Percentiles rank a stretch among this genome's conserved stretches.
phyloP scores from a whole-genome alignment of 2,329 filamentous ascomycete species.

The Tolypocladium ovalisporum region DNA sequence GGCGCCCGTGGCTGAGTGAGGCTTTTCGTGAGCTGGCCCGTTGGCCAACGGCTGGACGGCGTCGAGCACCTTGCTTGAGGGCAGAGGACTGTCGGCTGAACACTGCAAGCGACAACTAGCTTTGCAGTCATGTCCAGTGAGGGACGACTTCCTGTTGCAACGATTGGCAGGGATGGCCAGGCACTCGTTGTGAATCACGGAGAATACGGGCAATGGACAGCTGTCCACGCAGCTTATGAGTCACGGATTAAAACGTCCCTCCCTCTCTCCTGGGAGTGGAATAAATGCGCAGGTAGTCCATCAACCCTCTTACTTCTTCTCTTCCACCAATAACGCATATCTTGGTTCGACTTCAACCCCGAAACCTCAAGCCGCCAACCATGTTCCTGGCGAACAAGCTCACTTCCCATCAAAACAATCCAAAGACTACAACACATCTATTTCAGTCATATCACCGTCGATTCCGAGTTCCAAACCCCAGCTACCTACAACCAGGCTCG shows the following conservation, averaged over 20 bases:
- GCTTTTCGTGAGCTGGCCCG: neutral
- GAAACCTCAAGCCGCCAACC: too few relatives aligned
- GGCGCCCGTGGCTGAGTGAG: neutral
- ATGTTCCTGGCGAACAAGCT: too few relatives aligned
- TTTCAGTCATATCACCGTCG: too few relatives aligned
- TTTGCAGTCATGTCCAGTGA: neutral
- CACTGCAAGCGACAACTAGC: neutral
- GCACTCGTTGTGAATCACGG: neutral
- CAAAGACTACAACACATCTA: too few relatives aligned
- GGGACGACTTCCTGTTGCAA: neutral
- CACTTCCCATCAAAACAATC: too few relatives aligned
- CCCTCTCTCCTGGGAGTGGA: too few relatives aligned
- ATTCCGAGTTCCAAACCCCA: too few relatives aligned
- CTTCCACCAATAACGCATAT: too few relatives aligned
- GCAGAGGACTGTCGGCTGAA: too few relatives aligned
- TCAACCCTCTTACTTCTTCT: too few relatives aligned
- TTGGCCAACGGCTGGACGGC: neutral
- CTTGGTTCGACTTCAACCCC: too few relatives aligned
- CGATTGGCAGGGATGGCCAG: neutral
- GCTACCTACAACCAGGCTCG: too few relatives aligned
- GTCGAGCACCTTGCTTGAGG: neutral
- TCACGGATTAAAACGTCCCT: neutral
- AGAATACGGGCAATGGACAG: neutral
- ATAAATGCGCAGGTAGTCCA: neutral
- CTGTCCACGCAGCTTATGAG: neutral